Evolutionary conservation across 2,329 filamentous ascomycete genomes (phyloP).

Genomic region (Xylaria arbuscula): DNA sequence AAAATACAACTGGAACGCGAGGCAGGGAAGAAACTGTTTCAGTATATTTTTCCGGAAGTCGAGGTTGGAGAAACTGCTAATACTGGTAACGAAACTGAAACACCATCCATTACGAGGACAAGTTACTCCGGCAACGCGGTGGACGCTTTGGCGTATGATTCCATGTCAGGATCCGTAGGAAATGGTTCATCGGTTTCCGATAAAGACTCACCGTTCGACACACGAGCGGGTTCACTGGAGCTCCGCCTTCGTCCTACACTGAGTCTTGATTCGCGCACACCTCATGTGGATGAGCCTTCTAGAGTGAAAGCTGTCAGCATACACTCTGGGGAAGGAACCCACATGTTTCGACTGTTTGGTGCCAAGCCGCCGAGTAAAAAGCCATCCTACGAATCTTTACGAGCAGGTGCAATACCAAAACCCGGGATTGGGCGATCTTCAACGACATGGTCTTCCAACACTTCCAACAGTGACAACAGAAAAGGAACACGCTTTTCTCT

Average conservation of each 20-base stretch:
- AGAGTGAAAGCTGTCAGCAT: slow-evolving; percentile 63
- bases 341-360: slow-evolving; percentile 65
- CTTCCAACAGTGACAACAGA: slow-evolving; percentile 55
- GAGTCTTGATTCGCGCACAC: slow-evolving; percentile 62
- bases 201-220: slow-evolving; percentile 66
- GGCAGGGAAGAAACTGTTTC: slow-evolving; percentile 90
- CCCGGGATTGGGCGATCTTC: slow-evolving; percentile 59
- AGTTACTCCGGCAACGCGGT: slow-evolving; percentile 59
- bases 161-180: slow-evolving; percentile 56
- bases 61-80: slow-evolving; percentile 61
- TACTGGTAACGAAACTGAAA: slow-evolving; percentile 64
- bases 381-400: slow-evolving; percentile 67
- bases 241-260: slow-evolving; percentile 85
- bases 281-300: slow-evolving; percentile 46
- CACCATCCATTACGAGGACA: slow-evolving; percentile 67
- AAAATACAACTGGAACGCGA: slow-evolving; percentile 94
- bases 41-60: slow-evolving; percentile 95
- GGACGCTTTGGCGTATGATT: slow-evolving; percentile 55
- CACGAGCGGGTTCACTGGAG: slow-evolving; percentile 79
- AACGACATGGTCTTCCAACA: slow-evolving; percentile 55
- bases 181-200: slow-evolving; percentile 54
- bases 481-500: slow-evolving; percentile 67
- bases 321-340: slow-evolving; percentile 59
- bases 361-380: slow-evolving; percentile 62
- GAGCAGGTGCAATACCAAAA: slow-evolving; percentile 54